Percentiles rank a stretch among this genome's conserved stretches.
These are phyloP conservation scores for Coniochaeta hoffmannii DNA, from an alignment of 2,329 filamentous ascomycete species.

Conservation along the genomic window DNA sequence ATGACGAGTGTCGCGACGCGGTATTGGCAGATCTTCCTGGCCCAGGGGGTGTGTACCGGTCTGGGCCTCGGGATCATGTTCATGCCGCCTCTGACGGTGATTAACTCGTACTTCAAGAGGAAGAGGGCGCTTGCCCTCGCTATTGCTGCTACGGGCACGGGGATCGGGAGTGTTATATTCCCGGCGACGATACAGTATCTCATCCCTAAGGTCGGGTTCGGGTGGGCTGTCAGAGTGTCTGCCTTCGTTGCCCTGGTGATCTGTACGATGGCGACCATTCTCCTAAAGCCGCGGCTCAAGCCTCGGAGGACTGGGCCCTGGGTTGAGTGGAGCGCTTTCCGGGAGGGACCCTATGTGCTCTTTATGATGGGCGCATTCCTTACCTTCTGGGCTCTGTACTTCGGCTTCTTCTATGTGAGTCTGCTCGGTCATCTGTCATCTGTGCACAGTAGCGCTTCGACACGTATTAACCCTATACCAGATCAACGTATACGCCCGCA, in stretches of 20 bases:
- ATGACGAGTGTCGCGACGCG: conserved; percentile 34
- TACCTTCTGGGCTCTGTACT: conserved; percentile 44
- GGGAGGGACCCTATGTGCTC: conserved; percentile 36
- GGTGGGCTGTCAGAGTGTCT: conserved; percentile 55
- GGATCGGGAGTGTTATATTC: conserved; percentile 56
- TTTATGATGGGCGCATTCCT: conserved; percentile 29
- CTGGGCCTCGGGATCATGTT: conserved; percentile 49
- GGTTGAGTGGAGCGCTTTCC: conserved; percentile 42
- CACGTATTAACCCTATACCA: conserved; percentile 15
- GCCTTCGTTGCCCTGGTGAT: conserved; percentile 51
- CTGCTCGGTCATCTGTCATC: background rate
- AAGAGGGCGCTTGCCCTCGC: conserved; percentile 51
- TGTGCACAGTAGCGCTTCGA: background rate
- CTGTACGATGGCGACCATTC: conserved; percentile 29
- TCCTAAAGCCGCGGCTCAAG: conserved; percentile 36
- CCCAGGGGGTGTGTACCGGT: conserved; percentile 47
- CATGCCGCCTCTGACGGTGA: conserved; percentile 41
- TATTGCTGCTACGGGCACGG: conserved; percentile 51
- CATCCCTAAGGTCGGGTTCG: conserved; percentile 54
- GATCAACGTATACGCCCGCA: conserved; percentile 36
- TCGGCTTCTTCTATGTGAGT: conserved; percentile 41
- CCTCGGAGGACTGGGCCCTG: conserved; percentile 37
- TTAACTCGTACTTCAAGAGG: conserved; percentile 51
- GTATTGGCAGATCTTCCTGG: conserved; percentile 47
- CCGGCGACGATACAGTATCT: conserved; percentile 50